phyloP scores from a whole-genome alignment of 257 asterid genomes.

The Solanum clarkiae region DNA sequence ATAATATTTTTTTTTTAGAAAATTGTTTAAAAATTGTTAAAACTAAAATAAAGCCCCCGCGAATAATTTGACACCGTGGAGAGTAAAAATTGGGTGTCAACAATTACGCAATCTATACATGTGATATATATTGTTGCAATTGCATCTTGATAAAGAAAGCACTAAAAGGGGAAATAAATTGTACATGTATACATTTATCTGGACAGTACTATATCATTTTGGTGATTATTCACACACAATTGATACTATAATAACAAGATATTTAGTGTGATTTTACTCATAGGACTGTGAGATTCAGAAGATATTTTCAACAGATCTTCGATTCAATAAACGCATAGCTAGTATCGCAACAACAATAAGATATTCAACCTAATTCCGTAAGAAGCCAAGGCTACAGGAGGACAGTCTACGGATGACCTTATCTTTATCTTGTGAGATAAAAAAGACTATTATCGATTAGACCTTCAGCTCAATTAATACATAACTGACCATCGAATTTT shows the following conservation, averaged over 20 bases:
- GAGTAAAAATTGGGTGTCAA: too few relatives aligned
- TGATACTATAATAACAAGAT: background rate
- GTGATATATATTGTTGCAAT: too few relatives aligned
- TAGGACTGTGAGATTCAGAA: background rate
- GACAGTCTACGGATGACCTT: background rate
- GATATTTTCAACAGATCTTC: too few relatives aligned
- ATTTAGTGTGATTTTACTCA: rapidly evolving
- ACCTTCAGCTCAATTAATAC: background rate
- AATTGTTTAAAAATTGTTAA: too few relatives aligned
- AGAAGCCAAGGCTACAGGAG: background rate
- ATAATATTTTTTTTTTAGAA: too few relatives aligned
- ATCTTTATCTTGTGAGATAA: background rate
- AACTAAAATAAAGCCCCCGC: too few relatives aligned
- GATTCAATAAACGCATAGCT: background rate
- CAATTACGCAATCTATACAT: too few relatives aligned
- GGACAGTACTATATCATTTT: background rate
- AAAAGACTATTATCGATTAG: background rate
- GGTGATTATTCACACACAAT: background rate
- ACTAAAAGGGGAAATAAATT: background rate
- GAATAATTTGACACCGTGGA: too few relatives aligned
- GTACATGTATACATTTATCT: background rate
- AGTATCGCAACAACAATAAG: background rate
- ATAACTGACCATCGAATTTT: background rate
- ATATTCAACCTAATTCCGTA: background rate
- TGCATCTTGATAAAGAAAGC: too few relatives aligned